These are phyloP conservation scores for Platanthera guangdongensis DNA, from an alignment of 106 monocot genomes.

Conservation along the genomic window DNA sequence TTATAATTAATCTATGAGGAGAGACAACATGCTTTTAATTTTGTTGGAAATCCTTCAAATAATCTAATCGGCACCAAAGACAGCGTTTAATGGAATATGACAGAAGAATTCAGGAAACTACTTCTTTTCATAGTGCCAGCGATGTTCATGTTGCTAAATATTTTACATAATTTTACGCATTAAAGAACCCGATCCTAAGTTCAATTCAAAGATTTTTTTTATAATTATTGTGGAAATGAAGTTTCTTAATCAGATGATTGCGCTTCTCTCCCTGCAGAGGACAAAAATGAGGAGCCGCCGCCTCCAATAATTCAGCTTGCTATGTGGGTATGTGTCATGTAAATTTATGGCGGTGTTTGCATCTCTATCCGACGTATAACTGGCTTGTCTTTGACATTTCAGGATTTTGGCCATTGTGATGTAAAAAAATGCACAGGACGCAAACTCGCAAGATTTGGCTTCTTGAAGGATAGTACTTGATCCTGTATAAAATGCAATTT, in stretches of 20 bases:
- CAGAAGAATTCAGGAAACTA: not conserved
- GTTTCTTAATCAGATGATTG: not conserved
- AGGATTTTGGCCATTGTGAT: conserved; percentile 99
- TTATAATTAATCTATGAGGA: not conserved
- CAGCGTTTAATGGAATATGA: not conserved
- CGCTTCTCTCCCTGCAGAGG: conserved; percentile 33
- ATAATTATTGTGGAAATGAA: not conserved
- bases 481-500: conserved; percentile 2
- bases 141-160: not conserved
- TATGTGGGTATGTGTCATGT: conserved; percentile 78
- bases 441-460: conserved; percentile 89
- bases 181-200: not conserved
- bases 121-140: not conserved
- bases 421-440: conserved; percentile 88
- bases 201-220: not conserved
- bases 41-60: not conserved
- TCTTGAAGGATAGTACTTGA: conserved; percentile 59
- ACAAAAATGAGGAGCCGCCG: conserved; percentile 29
- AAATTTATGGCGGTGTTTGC: not conserved
- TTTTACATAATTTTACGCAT: not conserved
- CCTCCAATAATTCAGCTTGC: conserved; percentile 70
- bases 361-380: not conserved
- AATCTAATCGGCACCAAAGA: not conserved
- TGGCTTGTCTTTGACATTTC: conserved; percentile 6
- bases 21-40: not conserved